These are phyloP conservation scores for Trichoderma sp. DNA, from an alignment of 2,329 filamentous ascomycete species.

Conservation along the genomic window DNA sequence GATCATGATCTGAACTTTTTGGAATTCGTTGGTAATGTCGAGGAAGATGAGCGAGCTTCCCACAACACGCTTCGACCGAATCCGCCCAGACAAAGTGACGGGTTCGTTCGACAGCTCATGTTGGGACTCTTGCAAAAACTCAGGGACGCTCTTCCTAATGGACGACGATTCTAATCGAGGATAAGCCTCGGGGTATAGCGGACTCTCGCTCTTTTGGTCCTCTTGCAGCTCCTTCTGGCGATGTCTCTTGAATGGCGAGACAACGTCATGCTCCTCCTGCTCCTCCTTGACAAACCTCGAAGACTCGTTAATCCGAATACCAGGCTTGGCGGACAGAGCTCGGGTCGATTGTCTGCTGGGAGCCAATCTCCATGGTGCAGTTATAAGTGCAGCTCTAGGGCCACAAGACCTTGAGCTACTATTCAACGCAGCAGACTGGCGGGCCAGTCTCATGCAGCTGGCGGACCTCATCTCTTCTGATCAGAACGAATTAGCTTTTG, in stretches of 20 bases:
- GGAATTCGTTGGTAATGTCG: slow-evolving; percentile 71
- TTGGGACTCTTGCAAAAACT: slow-evolving; percentile 34
- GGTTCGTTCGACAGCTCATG: slow-evolving; percentile 28
- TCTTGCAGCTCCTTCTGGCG: slow-evolving; percentile 33
- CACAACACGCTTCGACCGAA: slow-evolving; percentile 66
- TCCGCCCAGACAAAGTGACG: slow-evolving; percentile 56
- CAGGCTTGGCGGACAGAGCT: slow-evolving; percentile 25
- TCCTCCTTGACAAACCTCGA: slow-evolving; percentile 23
- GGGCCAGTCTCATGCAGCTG: slow-evolving; percentile 37
- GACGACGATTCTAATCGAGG: slow-evolving; percentile 33
- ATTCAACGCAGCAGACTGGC: slow-evolving; percentile 26
- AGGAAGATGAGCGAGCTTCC: slow-evolving; percentile 82
- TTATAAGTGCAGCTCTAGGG: neutral
- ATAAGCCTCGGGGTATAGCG: slow-evolving; percentile 36
- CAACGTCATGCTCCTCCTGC: slow-evolving; percentile 25
- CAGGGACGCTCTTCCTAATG: slow-evolving; percentile 32
- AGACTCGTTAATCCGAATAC: slow-evolving; percentile 6
- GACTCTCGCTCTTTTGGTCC: slow-evolving; percentile 35
- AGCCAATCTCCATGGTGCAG: slow-evolving; percentile 4
- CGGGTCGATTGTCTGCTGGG: slow-evolving; percentile 11
- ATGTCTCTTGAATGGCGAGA: slow-evolving; percentile 39
- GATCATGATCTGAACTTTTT: slow-evolving; percentile 72
- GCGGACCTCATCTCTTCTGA: slow-evolving; percentile 38
- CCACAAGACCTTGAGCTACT: neutral
- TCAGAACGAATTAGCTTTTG: slow-evolving; percentile 36